Base-by-base conservation (phyloP, 1,284 basidiomycete genomes). In the Marasmius fiardii region DNA sequence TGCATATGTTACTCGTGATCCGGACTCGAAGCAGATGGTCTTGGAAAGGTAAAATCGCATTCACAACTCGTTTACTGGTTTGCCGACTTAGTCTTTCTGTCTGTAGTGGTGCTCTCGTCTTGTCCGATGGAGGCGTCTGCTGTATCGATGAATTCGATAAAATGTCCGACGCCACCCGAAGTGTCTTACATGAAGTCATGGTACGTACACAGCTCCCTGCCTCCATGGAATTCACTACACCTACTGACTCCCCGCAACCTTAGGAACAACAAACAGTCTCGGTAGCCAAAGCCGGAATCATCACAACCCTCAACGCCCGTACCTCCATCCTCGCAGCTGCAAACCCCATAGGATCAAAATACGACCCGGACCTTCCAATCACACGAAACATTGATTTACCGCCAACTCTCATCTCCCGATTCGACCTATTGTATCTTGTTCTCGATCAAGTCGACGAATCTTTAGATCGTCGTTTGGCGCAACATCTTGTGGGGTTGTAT, bases 61-160 rank as follows among this genome's bases (percentile, higher is more conserved):
- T 23, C 24, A 16, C n/a, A 20, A 23, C 21, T 28, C 20, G 20
- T 16, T 43, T 24, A 35, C n/a, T 10, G 11, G 18, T 33, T n/a
- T 10, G 23, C 16, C 0, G 18, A 18, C 33, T 24, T 63, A 24
- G 39, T 45, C 20, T 51, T 24, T 53, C 33, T n/a, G n/a, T n/a
- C n/a, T n/a, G 12, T 61, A 94, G 94, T 76, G 96, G 96, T 64
- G 96, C 97, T 0, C 84, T 99, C 3, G 97, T 99, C 1, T 76
- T 99, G 53, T 95, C 93, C 64, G 97, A 99, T 64, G 96, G 96
- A 2, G 96, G 96, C 70, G 94, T 98, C 4, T 99, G 97, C 73
- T 99, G 97, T 70, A 99, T 99, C 64, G 96, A 99, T 68, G 96
- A 98, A 73, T 99, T 99, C 66, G 97, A 99, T 76, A 99, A 99